phyloP scores from a whole-genome alignment of 2,329 filamentous ascomycete species.

The Cladobotryum protrusum region DNA sequence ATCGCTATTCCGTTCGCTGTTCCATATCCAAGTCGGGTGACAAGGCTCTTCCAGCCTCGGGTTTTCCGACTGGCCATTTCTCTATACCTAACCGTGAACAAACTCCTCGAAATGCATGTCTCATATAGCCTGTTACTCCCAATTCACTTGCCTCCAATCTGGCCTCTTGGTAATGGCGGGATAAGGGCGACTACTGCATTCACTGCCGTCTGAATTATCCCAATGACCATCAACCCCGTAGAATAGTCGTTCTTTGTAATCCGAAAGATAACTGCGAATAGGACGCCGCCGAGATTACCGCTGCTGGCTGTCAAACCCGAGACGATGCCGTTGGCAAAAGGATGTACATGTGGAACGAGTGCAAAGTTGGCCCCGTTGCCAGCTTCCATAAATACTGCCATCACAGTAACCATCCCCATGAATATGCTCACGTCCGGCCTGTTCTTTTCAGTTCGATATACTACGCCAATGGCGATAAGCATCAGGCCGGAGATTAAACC shows the following conservation, averaged over 20 bases:
- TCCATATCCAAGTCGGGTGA: too few species aligned
- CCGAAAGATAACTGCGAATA: constrained; percentile 78
- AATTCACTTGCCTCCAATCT: constrained; percentile 24
- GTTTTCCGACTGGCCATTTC: too few species aligned
- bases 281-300: constrained; percentile 78
- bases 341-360: constrained; percentile 80
- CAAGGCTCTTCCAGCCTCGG: too few species aligned
- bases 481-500: constrained; percentile 56
- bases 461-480: constrained; percentile 55
- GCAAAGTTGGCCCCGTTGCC: constrained; percentile 84
- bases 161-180: constrained; percentile 46
- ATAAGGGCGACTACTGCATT: constrained; percentile 58
- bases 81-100: background rate
- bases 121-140: too few species aligned
- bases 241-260: constrained; percentile 61
- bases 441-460: constrained; percentile 53
- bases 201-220: constrained; percentile 63
- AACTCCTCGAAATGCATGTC: background rate
- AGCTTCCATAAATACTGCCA: constrained; percentile 78
- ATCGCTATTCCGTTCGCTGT: too few species aligned
- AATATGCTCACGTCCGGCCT: constrained; percentile 45
- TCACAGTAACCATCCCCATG: constrained; percentile 69
- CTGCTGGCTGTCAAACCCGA: constrained; percentile 72
- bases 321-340: constrained; percentile 70
- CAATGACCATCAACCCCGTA: constrained; percentile 74